Base-by-base conservation (phyloP, 495 filamentous ascomycete species). In the Symbiotaphrina buchneri region DNA sequence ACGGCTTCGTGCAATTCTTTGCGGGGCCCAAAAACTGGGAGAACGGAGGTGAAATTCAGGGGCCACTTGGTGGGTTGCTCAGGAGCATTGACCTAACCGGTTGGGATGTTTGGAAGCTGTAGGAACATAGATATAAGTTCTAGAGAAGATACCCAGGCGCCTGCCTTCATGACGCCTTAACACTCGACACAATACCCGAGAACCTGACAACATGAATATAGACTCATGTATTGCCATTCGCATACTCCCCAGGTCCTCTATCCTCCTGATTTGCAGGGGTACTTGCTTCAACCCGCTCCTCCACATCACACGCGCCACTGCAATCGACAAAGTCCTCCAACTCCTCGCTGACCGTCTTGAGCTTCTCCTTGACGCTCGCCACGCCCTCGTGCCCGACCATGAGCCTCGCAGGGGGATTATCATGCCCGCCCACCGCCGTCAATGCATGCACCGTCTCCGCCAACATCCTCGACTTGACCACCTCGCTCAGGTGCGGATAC, bases 1-100 rank as follows among this genome's bases (percentile, higher is more conserved):
- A 87, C 25, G 84, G 87, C 10, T 97, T 95, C 52, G 63, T 94
- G n/a, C n/a, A n/a, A n/a, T n/a, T n/a, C n/a, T n/a, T n/a, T n/a
- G n/a, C n/a, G n/a, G n/a, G n/a, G n/a, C n/a, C n/a, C n/a, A n/a
- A n/a, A n/a, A n/a, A n/a, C n/a, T n/a, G n/a, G n/a, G n/a, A n/a
- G n/a, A n/a, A n/a, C n/a, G n/a, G n/a, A n/a, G n/a, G n/a, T n/a
- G n/a, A n/a, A n/a, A n/a, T n/a, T n/a, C n/a, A n/a, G n/a, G n/a
- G n/a, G n/a, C n/a, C n/a, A n/a, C n/a, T n/a, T n/a, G n/a, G n/a
- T n/a, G n/a, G n/a, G n/a, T n/a, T n/a, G n/a, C n/a, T n/a, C n/a
- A n/a, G n/a, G n/a, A n/a, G n/a, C n/a, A n/a, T n/a, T n/a, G n/a
- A n/a, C n/a, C n/a, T n/a, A n/a, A n/a, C n/a, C n/a, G n/a, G n/a